Evolutionary conservation across 2,329 filamentous ascomycete genomes (phyloP), one percentile per base, ranked within the genome.

Genomic region (Penicillium sp.): DNA sequence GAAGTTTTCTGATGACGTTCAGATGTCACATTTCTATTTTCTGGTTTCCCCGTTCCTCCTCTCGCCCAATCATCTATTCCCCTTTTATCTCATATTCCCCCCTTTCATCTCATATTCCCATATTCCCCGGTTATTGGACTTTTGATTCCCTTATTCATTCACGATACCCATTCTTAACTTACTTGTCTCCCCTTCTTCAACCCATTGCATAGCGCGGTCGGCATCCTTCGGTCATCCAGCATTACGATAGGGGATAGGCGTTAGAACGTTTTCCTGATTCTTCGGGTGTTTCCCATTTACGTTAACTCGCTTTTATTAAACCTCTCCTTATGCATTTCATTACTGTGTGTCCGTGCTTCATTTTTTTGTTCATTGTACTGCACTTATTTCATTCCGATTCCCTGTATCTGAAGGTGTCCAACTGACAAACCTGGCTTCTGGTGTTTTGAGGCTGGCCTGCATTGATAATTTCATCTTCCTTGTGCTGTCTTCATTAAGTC

Each of bases 131-230:
- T 57, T 46, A 50, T 40, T 44, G 39, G 8, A 43, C 39, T 18
- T 28, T 43, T 43, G 23, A 26, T 57, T 40, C 48, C 58, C 51
- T 61, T 58, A 60, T 56, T 62, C 61, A 65, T 67, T 63, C 63
- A 71, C 69, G 70, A 74, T 74, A 74, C 71, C 59, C 70, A 67
- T 67, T 63, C 61, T 69, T 67, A 71, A 61, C 54, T 63, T 52
- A 61, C 51, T 52, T 55, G 48, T 62, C 56, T 62, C 63, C 53
- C 52, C 54, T 63, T 63, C 57, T 61, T 58, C 58, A 64, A 62
- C 62, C 62, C 64, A 67, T 73, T 74, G 71, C 72, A 74, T 74
- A 74, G 70, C 71, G 70, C 63, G 70, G 69, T 69, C 67, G 66
- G 70, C 68, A 69, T 68, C 59, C 52, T 68, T 63, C 62, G 61